These are phyloP conservation scores for Prunus mongolica DNA, from an alignment of 306 rosid genomes.

Conservation along the genomic window DNA sequence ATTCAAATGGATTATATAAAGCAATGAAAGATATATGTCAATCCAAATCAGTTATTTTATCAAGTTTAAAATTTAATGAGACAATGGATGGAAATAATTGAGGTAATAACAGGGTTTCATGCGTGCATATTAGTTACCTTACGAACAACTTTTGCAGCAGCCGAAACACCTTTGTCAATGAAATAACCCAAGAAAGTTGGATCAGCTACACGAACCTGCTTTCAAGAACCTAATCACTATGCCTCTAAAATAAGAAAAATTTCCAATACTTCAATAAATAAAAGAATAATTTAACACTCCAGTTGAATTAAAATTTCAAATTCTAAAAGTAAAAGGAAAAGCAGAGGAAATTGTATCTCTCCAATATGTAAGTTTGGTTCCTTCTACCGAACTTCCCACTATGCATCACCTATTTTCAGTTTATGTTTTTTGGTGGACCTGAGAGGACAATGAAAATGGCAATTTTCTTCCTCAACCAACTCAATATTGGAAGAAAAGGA, in stretches of 20 bases:
- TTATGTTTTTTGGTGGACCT: background rate
- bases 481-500: slow-evolving; percentile 5
- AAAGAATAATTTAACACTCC: background rate
- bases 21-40: too few species aligned
- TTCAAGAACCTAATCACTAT: slow-evolving; percentile 39
- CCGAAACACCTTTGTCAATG: slow-evolving; percentile 89
- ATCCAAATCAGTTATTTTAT: background rate
- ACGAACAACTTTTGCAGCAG: slow-evolving; percentile 97
- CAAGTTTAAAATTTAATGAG: background rate
- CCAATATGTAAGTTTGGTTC: background rate
- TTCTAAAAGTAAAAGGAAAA: slow-evolving; percentile 4
- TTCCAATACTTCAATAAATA: background rate
- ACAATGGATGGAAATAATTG: background rate
- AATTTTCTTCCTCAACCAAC: slow-evolving; percentile 4
- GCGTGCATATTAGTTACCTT: slow-evolving; percentile 48
- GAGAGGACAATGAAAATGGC: background rate
- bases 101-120: background rate
- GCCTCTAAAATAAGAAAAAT: slow-evolving; percentile 9
- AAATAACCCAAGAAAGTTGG: slow-evolving; percentile 93
- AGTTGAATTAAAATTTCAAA: background rate
- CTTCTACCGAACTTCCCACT: background rate
- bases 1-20: too few species aligned
- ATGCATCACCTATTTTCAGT: background rate
- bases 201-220: slow-evolving; percentile 96
- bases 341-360: background rate